Evolutionary conservation across 2,329 filamentous ascomycete genomes (phyloP).

Genomic region (Botryotinia globosa): DNA sequence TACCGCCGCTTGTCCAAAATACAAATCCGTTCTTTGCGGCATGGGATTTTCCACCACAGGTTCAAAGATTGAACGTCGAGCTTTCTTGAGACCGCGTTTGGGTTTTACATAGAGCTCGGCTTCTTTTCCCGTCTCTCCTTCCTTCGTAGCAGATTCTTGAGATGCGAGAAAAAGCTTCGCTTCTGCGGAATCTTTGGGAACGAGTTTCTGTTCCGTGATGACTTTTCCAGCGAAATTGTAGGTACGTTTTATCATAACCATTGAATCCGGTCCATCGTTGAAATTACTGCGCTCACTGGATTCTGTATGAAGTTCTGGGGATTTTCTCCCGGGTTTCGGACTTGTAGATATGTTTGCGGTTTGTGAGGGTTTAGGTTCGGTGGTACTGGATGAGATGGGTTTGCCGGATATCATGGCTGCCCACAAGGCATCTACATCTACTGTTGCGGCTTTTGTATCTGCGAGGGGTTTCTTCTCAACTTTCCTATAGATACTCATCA

Average conservation of each 20-base stretch:
- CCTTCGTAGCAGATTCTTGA: slow-evolving; percentile 34
- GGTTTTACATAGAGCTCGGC: slow-evolving; percentile 27
- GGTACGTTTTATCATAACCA: slow-evolving; percentile 64
- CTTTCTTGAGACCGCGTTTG: slow-evolving; percentile 38
- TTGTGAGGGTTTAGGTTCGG: slow-evolving; percentile 14
- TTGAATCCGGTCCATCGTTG: slow-evolving; percentile 37
- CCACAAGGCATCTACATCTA: slow-evolving; percentile 72
- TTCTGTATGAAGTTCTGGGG: slow-evolving; percentile 17
- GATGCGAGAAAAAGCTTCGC: slow-evolving; percentile 62
- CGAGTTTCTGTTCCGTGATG: slow-evolving; percentile 68
- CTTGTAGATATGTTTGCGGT: background rate
- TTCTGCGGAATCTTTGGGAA: slow-evolving; percentile 63
- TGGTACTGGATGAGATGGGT: slow-evolving; percentile 22
- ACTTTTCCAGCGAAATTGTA: slow-evolving; percentile 74
- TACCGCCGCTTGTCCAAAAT: slow-evolving; percentile 50
- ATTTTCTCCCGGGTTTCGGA: background rate
- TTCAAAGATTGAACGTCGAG: slow-evolving; percentile 59
- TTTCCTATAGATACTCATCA: slow-evolving; percentile 25
- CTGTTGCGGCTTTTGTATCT: slow-evolving; percentile 47
- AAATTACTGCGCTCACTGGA: slow-evolving; percentile 29
- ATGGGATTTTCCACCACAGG: slow-evolving; percentile 46
- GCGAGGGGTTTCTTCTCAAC: slow-evolving; percentile 33
- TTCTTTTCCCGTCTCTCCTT: slow-evolving; percentile 13
- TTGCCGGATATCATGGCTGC: slow-evolving; percentile 57
- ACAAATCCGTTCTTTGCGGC: slow-evolving; percentile 52